Base-by-base conservation (phyloP, 805 yeast species). In the Candida pseudofarinosa region DNA sequence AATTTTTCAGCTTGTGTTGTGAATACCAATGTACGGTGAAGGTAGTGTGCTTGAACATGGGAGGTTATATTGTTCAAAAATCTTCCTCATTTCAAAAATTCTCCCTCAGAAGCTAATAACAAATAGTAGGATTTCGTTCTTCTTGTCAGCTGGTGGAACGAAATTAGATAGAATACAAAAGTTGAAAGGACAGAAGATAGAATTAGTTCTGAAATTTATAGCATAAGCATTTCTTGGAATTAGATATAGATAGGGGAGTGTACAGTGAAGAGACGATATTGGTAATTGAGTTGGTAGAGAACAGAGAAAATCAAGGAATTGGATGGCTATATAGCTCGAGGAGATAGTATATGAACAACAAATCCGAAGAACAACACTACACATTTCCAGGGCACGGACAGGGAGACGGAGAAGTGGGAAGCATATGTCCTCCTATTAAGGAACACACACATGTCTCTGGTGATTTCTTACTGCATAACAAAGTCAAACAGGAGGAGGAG, bases 401-500 rank as follows among this genome's bases (percentile, higher is more conserved):
- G 28, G 28, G 28, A 23, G 28, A 23, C 10, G 28, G 28, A 23
- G 28, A 23, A 23, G 10, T 23, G 28, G 28, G 28, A 23, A 23
- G 10, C 6, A 23, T 23, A 23, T 23, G 28, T 10, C 28, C 28
- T 23, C 28, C 28, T 23, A 6, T 23, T 7, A 23, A 23, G 10
- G 28, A 23, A 23, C 10, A 10, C 28, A 6, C 28, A 23, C 28
- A 23, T 10, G 10, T 23, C 28, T 23, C 28, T 6, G 10, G 28
- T 23, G 28, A 6, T 7, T 23, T 23, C 28, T 23, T 23, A 10
- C 28, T 10, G 28, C 38, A 33, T 23, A 35, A 14, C 15, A 43
- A 28, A 18, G 34, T n/a, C 17, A 43, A 35, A 38, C 39, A 19
- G 28, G 38, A 26, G 30, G 46, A 38, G 17, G 44, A 37, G 12